These are phyloP conservation scores for Colletotrichum orchidophilum DNA, from an alignment of 2,329 filamentous ascomycete genomes.

Conservation along the genomic window DNA sequence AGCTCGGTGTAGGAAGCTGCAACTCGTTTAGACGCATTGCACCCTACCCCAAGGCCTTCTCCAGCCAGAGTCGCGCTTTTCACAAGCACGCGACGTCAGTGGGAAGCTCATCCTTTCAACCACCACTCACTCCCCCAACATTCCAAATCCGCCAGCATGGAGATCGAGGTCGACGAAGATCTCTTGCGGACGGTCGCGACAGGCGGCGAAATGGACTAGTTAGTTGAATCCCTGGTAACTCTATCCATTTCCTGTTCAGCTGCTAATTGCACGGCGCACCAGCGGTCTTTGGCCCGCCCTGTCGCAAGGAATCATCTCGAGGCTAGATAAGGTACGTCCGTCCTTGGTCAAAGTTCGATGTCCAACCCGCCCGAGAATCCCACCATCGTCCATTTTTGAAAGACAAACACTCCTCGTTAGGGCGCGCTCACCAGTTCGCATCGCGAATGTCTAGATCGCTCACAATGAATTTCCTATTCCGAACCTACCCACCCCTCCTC, in stretches of 20 bases:
- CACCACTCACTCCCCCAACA: background rate
- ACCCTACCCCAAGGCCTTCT: background rate
- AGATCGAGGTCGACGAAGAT: conserved; percentile 63
- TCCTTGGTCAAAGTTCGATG: background rate
- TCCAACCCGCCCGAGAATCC: background rate
- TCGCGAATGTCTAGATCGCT: conserved; percentile 67
- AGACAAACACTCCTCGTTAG: conserved; percentile 30
- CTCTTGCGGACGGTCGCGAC: conserved; percentile 58
- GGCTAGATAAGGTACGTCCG: conserved; percentile 69
- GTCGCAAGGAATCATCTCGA: conserved; percentile 70
- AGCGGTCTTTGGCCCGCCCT: conserved; percentile 77
- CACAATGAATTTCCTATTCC: conserved; percentile 80
- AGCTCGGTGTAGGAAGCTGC: conserved; percentile 3
- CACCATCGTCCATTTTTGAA: conserved; percentile 50
- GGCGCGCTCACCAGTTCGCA: conserved; percentile 22
- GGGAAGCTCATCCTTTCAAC: conserved; percentile 1
- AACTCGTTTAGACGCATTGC: conserved; percentile 13
- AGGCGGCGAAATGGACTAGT: conserved; percentile 66
- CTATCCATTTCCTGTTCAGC: conserved; percentile 27
- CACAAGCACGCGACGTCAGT: conserved; percentile 29
- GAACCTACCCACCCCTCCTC: conserved; percentile 57
- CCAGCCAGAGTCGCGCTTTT: conserved; percentile 14
- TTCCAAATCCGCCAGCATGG: conserved; percentile 52
- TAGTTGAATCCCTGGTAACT: conserved; percentile 41
- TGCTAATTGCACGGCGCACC: conserved; percentile 40